A percentile compares a stretch with the other conserved stretches of the same genome.
These are phyloP conservation scores for Amanita pallidorosea DNA, from an alignment of 768 basidiomycete species.

Conservation along the genomic window DNA sequence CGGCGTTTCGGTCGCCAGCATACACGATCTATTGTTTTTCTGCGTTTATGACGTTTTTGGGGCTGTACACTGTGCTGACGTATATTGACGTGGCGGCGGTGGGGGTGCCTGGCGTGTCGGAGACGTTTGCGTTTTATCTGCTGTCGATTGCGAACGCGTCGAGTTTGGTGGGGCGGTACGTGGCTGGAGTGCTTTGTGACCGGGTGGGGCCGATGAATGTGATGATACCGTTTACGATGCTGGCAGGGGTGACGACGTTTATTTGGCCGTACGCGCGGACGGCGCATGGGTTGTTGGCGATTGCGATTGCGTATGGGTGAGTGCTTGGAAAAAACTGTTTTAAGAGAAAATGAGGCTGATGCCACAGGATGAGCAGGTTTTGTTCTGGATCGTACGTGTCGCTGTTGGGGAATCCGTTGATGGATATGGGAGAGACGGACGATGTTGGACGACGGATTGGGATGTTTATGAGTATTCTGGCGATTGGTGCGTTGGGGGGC, in stretches of 20 bases:
- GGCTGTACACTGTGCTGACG: constrained; percentile 69
- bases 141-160: constrained; percentile 59
- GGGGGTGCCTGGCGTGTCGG: constrained; percentile 31
- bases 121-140: constrained; percentile 49
- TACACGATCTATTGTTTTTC: constrained; percentile 52
- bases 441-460: constrained; percentile 61
- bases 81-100: constrained; percentile 54
- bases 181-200: constrained; percentile 45
- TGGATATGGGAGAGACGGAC: constrained; percentile 45
- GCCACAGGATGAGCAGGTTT: too few species aligned
- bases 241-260: constrained; percentile 50
- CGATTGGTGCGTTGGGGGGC: constrained; percentile 55
- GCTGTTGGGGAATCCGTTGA: constrained; percentile 43
- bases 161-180: constrained; percentile 50
- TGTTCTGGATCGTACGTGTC: constrained; percentile 53
- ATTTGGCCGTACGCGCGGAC: constrained; percentile 57
- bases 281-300: constrained; percentile 32
- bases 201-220: constrained; percentile 52
- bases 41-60: constrained; percentile 48
- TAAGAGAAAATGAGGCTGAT: too few species aligned
- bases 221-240: constrained; percentile 50
- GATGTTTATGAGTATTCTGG: constrained; percentile 49
- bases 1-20: constrained; percentile 37
- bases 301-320: constrained; percentile 59
- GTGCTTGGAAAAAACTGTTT: too few species aligned